These are phyloP conservation scores for Acacia confusa DNA, from an alignment of 306 rosid species.

Conservation along the genomic window DNA sequence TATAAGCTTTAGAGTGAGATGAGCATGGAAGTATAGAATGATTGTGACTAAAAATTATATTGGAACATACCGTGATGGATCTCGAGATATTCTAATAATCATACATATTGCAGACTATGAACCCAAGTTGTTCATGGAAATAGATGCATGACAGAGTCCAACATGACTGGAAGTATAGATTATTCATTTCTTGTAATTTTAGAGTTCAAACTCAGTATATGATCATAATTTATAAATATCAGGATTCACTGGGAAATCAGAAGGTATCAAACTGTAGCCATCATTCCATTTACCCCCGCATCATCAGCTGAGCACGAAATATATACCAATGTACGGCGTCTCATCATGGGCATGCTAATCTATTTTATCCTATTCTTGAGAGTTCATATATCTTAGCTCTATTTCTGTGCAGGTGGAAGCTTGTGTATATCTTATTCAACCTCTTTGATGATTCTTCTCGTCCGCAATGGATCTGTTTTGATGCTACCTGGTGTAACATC, in stretches of 20 bases:
- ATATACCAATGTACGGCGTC: neutral
- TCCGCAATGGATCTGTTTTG: too few relatives aligned
- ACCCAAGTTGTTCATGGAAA: too few relatives aligned
- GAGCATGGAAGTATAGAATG: too few relatives aligned
- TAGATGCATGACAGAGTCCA: neutral
- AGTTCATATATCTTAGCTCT: conserved; percentile 2
- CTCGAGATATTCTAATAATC: too few relatives aligned
- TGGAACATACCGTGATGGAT: too few relatives aligned
- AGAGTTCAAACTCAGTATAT: neutral
- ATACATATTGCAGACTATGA: too few relatives aligned
- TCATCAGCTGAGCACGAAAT: neutral
- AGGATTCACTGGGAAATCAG: neutral
- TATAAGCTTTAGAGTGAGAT: too few relatives aligned
- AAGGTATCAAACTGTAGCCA: neutral
- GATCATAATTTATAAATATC: neutral
- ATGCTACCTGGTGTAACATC: too few relatives aligned
- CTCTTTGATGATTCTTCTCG: too few relatives aligned
- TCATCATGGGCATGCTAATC: neutral
- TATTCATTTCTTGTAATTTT: neutral
- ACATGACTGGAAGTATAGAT: neutral
- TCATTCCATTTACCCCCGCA: conserved; percentile 9
- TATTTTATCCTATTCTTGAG: conserved; percentile 1
- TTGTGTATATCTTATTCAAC: too few relatives aligned
- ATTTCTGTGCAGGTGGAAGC: neutral
- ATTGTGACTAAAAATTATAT: too few relatives aligned